Evolutionary conservation across 306 rosid species (phyloP).

Genomic region (Psophocarpus tetragonolobus): DNA sequence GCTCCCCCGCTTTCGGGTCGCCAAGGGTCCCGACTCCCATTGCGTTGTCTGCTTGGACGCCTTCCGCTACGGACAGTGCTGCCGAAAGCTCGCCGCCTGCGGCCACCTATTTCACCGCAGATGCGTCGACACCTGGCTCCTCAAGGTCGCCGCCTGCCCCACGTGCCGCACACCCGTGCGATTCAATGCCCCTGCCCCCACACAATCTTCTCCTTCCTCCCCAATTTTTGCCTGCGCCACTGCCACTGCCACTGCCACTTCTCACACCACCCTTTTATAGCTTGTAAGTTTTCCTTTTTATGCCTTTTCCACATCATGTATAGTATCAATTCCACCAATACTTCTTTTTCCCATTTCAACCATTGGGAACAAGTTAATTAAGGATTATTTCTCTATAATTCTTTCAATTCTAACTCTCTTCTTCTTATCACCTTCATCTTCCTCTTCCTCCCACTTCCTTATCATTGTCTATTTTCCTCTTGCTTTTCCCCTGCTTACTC

Average conservation of each 20-base stretch:
- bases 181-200: slow-evolving; percentile 14
- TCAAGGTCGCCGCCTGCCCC: slow-evolving; percentile 78
- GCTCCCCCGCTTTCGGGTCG: slow-evolving; percentile 62
- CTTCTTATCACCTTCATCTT: neutral
- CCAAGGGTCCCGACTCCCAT: slow-evolving; percentile 37
- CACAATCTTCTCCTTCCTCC: slow-evolving; percentile 33
- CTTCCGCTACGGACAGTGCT: slow-evolving; percentile 70
- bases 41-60: slow-evolving; percentile 79
- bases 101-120: slow-evolving; percentile 70
- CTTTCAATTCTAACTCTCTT: neutral
- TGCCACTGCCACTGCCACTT: slow-evolving; percentile 23
- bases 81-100: slow-evolving; percentile 65
- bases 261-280: slow-evolving; percentile 45
- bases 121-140: slow-evolving; percentile 80
- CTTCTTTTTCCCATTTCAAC: neutral
- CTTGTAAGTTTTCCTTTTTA: slow-evolving; percentile 41
- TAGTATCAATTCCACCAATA: neutral
- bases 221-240: slow-evolving; percentile 28
- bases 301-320: slow-evolving; percentile 23
- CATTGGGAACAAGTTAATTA: neutral
- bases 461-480: neutral
- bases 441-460: neutral
- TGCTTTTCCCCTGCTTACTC: neutral
- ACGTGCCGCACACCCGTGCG: slow-evolving; percentile 75
- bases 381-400: neutral